These are phyloP conservation scores for Fimicolochytrium jonesii DNA, from an alignment of 192 early-diverging fungal genomes.

Conservation along the genomic window DNA sequence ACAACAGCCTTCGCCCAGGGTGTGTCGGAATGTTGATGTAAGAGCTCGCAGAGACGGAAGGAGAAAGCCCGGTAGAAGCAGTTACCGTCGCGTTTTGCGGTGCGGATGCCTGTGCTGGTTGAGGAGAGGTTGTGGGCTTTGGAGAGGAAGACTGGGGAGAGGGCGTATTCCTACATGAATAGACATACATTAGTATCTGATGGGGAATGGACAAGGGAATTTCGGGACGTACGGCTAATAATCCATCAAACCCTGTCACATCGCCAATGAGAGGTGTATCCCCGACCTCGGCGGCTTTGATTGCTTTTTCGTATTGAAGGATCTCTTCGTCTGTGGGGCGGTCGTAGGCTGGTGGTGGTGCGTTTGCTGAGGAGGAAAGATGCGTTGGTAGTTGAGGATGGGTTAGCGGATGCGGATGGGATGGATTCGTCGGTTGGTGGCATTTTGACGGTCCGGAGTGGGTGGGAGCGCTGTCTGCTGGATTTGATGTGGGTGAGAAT, in stretches of 20 bases:
- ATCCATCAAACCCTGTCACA: slow-evolving; percentile 23
- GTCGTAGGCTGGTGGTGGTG: neutral
- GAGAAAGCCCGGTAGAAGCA: slow-evolving; percentile 56
- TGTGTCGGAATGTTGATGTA: neutral
- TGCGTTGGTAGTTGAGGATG: too few relatives aligned
- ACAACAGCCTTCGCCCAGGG: slow-evolving; percentile 34
- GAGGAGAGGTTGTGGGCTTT: neutral
- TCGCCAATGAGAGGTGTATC: slow-evolving; percentile 33
- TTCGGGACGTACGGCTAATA: slow-evolving; percentile 20
- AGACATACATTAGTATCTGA: too few relatives aligned
- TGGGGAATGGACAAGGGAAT: neutral
- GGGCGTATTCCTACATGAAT: too few relatives aligned
- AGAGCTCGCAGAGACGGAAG: slow-evolving; percentile 44
- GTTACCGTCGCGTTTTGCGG: slow-evolving; percentile 41
- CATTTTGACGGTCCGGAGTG: too few relatives aligned
- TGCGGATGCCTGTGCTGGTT: slow-evolving; percentile 20
- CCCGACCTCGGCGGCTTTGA: slow-evolving; percentile 32
- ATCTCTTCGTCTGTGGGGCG: slow-evolving; percentile 49
- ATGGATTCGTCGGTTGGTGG: too few relatives aligned
- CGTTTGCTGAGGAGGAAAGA: too few relatives aligned
- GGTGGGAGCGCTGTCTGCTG: too few relatives aligned
- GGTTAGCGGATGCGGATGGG: too few relatives aligned
- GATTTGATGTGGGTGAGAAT: too few relatives aligned
- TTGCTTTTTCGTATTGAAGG: slow-evolving; percentile 34
- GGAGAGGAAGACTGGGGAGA: too few relatives aligned